phyloP scores from a whole-genome alignment of 768 basidiomycete species.

The Tulasnella sp. region DNA sequence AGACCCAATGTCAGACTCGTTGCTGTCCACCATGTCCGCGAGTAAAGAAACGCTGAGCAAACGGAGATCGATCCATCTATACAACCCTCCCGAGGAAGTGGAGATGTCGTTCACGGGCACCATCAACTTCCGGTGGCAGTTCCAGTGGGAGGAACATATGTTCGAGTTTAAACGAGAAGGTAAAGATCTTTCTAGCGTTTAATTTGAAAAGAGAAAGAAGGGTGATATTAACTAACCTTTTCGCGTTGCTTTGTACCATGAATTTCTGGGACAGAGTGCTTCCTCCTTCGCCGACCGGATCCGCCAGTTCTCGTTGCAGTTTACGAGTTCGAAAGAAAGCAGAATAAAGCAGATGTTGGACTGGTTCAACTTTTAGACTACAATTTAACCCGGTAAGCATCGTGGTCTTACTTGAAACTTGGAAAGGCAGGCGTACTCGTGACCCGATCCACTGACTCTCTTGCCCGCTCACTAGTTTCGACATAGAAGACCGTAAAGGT shows the following conservation, averaged over 20 bases:
- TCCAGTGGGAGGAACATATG: constrained; percentile 74
- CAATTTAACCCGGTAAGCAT: constrained; percentile 58
- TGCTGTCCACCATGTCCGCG: constrained; percentile 57
- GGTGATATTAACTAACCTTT: not conserved
- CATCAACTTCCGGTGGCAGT: constrained; percentile 59
- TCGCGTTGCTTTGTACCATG: not conserved
- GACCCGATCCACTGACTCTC: not conserved
- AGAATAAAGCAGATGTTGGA: not conserved
- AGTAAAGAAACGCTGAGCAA: constrained; percentile 53
- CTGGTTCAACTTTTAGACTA: constrained; percentile 70
- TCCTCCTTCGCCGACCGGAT: constrained; percentile 72
- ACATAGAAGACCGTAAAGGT: constrained; percentile 66
- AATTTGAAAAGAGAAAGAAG: constrained; percentile 76
- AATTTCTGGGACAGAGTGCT: constrained; percentile 33
- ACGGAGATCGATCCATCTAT: constrained; percentile 60
- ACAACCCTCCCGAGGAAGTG: constrained; percentile 57
- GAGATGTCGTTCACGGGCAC: constrained; percentile 67
- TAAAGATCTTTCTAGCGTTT: constrained; percentile 26
- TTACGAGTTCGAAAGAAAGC: constrained; percentile 54
- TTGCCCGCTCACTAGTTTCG: constrained; percentile 42
- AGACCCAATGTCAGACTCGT: constrained; percentile 64
- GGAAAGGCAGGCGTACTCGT: not conserved
- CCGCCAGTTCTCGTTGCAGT: constrained; percentile 76
- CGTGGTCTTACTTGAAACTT: not conserved
- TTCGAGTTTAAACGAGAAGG: constrained; percentile 5